Evolutionary conservation across 2,329 filamentous ascomycete species (phyloP).

Genomic region (Ascochyta rabiei): DNA sequence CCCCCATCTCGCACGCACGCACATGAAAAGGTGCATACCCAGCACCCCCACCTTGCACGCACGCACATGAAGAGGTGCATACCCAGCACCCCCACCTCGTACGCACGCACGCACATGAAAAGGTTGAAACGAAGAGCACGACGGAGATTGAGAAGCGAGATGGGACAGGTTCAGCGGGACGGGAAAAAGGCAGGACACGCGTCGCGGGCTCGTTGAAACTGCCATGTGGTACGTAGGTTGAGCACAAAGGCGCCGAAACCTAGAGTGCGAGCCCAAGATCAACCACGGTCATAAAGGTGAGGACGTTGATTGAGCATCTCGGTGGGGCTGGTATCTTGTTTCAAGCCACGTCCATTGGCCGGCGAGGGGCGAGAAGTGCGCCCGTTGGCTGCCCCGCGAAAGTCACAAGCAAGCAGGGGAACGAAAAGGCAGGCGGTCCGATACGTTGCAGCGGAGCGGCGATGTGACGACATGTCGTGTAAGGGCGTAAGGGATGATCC

Average conservation of each 20-base stretch:
- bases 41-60: not conserved
- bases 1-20: no score
- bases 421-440: conserved; percentile 4
- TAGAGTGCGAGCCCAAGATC: not conserved
- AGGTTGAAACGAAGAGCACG: no score
- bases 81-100: no score
- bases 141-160: no score
- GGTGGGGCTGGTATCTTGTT: conserved; percentile 4
- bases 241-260: not conserved
- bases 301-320: conserved; percentile 8
- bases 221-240: not conserved
- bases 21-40: no score
- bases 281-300: not conserved
- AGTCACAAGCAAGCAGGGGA: not conserved
- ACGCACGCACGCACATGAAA: no score
- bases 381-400: conserved; percentile 7
- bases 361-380: not conserved
- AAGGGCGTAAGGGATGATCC: conserved; percentile 23
- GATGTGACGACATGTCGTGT: conserved; percentile 7
- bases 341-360: conserved; percentile 1
- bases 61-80: no score
- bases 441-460: conserved; percentile 1
- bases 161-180: no score
- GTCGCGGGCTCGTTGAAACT: not conserved
- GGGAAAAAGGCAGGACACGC: not conserved